A percentile compares a stretch with the other conserved stretches of the same genome.
Evolutionary conservation across 2,329 filamentous ascomycete genomes (phyloP).

Genomic region (Parastagonospora nodorum): DNA sequence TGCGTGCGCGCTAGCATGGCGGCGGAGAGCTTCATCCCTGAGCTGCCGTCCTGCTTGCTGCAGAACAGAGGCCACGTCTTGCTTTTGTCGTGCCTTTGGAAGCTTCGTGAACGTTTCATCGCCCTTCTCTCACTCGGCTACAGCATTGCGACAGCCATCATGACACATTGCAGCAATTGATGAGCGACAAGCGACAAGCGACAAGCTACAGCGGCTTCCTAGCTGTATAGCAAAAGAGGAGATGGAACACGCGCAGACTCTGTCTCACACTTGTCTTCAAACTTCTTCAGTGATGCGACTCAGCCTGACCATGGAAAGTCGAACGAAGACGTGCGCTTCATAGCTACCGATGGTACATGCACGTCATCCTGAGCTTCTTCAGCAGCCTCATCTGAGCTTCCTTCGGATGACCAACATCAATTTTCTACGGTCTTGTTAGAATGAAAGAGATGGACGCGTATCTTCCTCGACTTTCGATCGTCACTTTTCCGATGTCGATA

Average conservation of each 20-base stretch:
- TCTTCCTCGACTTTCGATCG: too few species aligned
- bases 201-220: not conserved
- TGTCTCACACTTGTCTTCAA: too few species aligned
- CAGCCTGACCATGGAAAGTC: too few species aligned
- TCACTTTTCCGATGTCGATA: too few species aligned
- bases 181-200: not conserved
- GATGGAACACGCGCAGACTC: not conserved
- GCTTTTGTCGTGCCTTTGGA: constrained; percentile 15
- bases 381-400: too few species aligned
- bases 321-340: too few species aligned
- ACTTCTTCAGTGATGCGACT: too few species aligned
- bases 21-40: constrained; percentile 28
- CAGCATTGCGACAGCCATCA: not conserved
- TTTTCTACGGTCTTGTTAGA: too few species aligned
- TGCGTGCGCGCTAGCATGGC: constrained; percentile 17
- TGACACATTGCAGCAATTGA: not conserved
- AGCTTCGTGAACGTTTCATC: constrained; percentile 10
- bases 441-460: too few species aligned
- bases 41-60: constrained; percentile 19
- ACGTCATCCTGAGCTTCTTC: too few species aligned
- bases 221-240: not conserved
- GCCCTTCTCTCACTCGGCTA: not conserved
- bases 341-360: too few species aligned
- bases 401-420: too few species aligned
- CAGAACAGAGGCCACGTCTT: constrained; percentile 25